Percentiles rank a stretch among this genome's conserved stretches.
Conservation (phyloP, 208 protist species). For the Strigomonas culicis region DNA sequence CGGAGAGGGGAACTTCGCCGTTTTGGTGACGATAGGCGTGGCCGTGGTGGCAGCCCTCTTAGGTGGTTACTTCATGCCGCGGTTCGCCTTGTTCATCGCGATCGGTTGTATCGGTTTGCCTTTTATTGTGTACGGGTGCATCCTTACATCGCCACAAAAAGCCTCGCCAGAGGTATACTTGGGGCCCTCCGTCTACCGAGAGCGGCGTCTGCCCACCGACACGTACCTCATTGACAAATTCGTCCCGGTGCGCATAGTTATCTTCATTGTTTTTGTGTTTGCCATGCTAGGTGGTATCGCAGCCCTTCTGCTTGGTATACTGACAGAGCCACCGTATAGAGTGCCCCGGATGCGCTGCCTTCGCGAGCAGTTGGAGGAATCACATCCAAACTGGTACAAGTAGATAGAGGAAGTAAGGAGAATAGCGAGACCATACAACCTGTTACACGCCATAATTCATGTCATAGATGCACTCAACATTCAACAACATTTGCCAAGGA, state of each 20-base stretch:
- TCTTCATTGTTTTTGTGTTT: constrained; percentile 44
- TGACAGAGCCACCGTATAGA: constrained; percentile 50
- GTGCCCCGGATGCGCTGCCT: constrained; percentile 72
- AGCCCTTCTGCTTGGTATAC: constrained; percentile 30
- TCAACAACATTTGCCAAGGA: too few relatives aligned
- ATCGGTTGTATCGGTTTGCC: constrained; percentile 47
- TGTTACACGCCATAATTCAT: too few relatives aligned
- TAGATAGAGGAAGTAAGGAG: constrained; percentile 17
- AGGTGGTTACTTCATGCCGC: constrained; percentile 41
- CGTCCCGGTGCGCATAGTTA: constrained; percentile 52
- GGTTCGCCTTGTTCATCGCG: constrained; percentile 42
- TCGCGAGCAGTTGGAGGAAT: constrained; percentile 68
- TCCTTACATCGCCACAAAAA: constrained; percentile 39
- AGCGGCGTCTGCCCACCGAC: constrained; percentile 36
- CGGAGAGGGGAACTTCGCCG: constrained; percentile 69
- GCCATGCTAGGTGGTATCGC: constrained; percentile 37
- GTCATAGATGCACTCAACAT: too few relatives aligned
- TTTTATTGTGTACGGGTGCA: constrained; percentile 74
- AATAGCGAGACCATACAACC: not conserved
- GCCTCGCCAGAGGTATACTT: not conserved
- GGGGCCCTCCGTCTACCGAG: constrained; percentile 33
- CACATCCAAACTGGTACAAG: constrained; percentile 76
- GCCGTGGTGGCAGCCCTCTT: constrained; percentile 44
- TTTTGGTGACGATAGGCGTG: constrained; percentile 50
- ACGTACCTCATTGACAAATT: constrained; percentile 55